Evolutionary conservation across 2,329 filamentous ascomycete species (phyloP), one percentile per base, ranked within the genome.

Genomic region (Arthrobotrys musiformis): DNA sequence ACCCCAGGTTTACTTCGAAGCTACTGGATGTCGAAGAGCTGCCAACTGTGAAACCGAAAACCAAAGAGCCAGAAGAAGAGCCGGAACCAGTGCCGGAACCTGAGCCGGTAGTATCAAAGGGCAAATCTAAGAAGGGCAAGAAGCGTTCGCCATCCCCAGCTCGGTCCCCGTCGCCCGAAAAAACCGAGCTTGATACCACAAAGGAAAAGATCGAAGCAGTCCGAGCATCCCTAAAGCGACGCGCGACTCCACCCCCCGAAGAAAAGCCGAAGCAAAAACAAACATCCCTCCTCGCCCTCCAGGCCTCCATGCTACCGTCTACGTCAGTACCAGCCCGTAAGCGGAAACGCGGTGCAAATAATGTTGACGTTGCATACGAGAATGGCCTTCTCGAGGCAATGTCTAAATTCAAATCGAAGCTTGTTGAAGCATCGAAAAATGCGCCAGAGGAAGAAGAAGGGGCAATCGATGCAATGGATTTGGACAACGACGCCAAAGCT

Each of bases 351-450:
- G 89, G 88, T 0, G 88, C 86, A 82, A 86, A 82, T 54, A 88
- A 85, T 6, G 82, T 85, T 5, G 85, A 85, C 48, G 85, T 87
- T 19, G 85, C 83, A 5, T 88, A 89, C 13, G 91, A 93, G 78
- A 85, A 88, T 74, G 88, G 89, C 63, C 87, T 91, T 0, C 82
- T 97, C 15, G 88, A 90, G 68, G 85, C 94, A 46, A 87, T 98
- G 70, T 90, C 91, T 74, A 90, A 90, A 0, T 99, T 98, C 84
- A 91, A 91, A 81, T 88, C 89, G 2, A 93, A 92, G 79, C 86
- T 99, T 4, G 91, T 92, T 50, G 82, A 82, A 9, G 77, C 84
- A 85, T 24, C 81, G 85, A 67, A 83, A 85, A 78, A 85, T 35
- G 46, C 26, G 4, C 11, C 85, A 79, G 83, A 84, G 37, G 76